Evolutionary conservation across 139 green algal species (phyloP), one percentile per base, ranked within the genome.

Genomic region (Volvox africanus): DNA sequence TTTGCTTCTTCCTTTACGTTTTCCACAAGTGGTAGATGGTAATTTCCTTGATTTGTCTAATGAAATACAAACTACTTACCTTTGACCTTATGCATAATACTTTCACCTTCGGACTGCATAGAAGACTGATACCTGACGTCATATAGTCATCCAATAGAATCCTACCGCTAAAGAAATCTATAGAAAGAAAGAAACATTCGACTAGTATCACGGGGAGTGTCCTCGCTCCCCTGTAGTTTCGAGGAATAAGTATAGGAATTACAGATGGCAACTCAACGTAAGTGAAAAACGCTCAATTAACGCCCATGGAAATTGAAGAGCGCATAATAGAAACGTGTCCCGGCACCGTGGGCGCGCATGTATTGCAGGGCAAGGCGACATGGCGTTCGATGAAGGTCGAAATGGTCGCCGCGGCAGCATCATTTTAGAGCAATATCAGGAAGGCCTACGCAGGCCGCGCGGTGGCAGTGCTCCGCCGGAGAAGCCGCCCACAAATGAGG

Each of bases 401-500:
- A 73, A 91, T 5, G 92, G 84, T 12, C 83, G 67, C 6, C 62
- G 88, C 13, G 88, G 92, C 35, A 92, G 88, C 69, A 61, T 95
- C 12, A 92, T 95, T 18, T 81, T 30, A 0, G 86, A 93, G 6
- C 92, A 92, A 44, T 95, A 96, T 77, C n/a, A 61, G 2, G 36
- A 86, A 2, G 92, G 94, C 20, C 61, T 91, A n/a, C 92, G 91
- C 12, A 61, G 87, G 11, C 91, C 89, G 11, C 92, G 89, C 0
- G 84, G 84, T 22, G 94, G 89, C 16, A 73, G 93, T 14, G 26
- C 61, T 17, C 28, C 86, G 1, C 82, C 92, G 16, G 88, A 94
- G 50, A 91, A 91, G 65, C 88, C 92, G 36, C 95, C 95, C 1
- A 94, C 94, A 21, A 96, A 96, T 44, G 94, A 95, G 90, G 94